phyloP scores from a whole-genome alignment of 495 filamentous ascomycete species.

The Darksidea phi region DNA sequence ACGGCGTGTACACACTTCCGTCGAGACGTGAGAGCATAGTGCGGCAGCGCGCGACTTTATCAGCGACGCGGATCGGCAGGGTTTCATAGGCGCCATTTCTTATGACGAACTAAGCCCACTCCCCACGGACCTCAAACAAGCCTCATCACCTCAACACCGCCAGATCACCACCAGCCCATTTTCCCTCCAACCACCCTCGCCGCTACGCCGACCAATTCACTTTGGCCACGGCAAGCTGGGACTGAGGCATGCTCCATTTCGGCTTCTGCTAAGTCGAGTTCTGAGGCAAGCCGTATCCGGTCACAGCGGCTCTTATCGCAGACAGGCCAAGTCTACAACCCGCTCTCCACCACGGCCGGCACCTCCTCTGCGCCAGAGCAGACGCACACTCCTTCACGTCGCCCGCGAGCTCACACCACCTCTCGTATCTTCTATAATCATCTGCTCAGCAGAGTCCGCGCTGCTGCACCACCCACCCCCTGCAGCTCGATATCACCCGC shows the following conservation, averaged over 20 bases:
- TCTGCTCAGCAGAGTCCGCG: neutral
- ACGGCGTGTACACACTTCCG: too few relatives aligned
- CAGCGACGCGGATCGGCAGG: neutral
- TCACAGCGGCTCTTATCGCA: constrained; percentile 27
- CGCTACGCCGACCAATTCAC: constrained; percentile 35
- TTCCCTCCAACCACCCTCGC: neutral
- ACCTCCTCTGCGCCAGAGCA: constrained; percentile 1
- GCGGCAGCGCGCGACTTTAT: neutral
- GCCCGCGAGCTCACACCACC: neutral
- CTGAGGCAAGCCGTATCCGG: neutral
- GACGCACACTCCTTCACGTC: constrained; percentile 3
- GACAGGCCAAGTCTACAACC: neutral
- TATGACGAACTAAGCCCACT: constrained; percentile 6
- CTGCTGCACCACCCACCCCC: neutral
- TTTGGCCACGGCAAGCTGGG: constrained; percentile 33
- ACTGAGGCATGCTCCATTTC: constrained; percentile 11
- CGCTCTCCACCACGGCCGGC: neutral
- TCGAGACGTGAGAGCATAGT: neutral
- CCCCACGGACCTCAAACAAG: constrained; percentile 10
- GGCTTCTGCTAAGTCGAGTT: constrained; percentile 5
- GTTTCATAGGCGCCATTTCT: constrained; percentile 4
- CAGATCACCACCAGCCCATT: neutral
- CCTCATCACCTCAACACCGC: neutral
- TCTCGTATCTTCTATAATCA: neutral
- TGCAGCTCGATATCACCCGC: constrained; percentile 20